Evolutionary conservation across 2,329 filamentous ascomycete species (phyloP), one percentile per base, ranked within the genome.

Genomic region (Bipolaris victoriae): DNA sequence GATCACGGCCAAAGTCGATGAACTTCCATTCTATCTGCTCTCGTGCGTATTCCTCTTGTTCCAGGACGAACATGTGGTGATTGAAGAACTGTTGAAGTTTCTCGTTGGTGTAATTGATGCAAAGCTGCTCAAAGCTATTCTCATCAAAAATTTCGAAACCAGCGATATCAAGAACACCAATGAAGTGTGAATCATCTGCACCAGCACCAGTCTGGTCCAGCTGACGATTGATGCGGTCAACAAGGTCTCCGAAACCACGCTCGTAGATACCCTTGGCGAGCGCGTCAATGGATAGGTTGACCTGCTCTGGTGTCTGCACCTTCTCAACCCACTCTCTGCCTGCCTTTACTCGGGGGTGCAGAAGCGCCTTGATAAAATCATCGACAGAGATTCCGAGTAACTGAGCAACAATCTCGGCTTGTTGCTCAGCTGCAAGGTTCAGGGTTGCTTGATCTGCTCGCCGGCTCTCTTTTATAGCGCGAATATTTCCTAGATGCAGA

Each of bases 21-120:
- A 99, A 99, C 72, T 98, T 92, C 95, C 95, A 99, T 78, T 99
- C 95, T 66, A 99, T 99, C 76, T 97, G 91, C 74, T 99, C 95
- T 46, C 94, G 84, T 7, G 95, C 93, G 76, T 99, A 99, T 76
- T 99, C 95, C 76, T 99, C 95, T 72, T 99, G 95, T 75, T 99
- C 95, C 7, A 99, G 83, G 9, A 99, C 95, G 72, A 99, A 99
- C 95, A 99, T 99, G 81, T 99, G 96, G 74, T 99, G 95, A 71
- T 99, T 99, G 85, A 99, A 99, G 77, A 99, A 99, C 67, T 99
- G 95, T 72, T 99, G 95, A 6, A 99, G 82, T 79, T 99, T 99
- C 80, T 99, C 95, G 78, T 99, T 99, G 73, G 98, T 96, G 73
- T 98, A 99, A 81, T 99, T 99, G 84, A 99, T 99, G 79, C 95